A percentile compares a stretch with the other conserved stretches of the same genome.
Evolutionary conservation across 352 stramenopile species (phyloP).

Genomic region (Discostella stelligera): DNA sequence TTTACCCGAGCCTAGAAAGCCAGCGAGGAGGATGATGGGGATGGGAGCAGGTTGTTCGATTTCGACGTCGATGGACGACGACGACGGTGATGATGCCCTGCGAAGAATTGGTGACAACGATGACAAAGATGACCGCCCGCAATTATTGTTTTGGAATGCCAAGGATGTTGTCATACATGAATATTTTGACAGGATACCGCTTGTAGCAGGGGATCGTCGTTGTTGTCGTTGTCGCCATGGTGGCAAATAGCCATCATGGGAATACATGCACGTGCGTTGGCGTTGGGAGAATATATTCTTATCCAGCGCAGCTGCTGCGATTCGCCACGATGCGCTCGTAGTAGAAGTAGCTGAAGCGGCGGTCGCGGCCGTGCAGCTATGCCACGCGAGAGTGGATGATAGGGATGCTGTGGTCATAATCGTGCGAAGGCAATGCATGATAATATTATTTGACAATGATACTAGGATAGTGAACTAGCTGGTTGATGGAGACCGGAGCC

Average conservation of each 20-base stretch:
- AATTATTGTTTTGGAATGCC: not conserved
- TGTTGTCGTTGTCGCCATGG: not conserved
- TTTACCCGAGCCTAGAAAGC: constrained; percentile 93
- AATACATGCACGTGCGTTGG: not conserved
- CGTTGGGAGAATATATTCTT: not conserved
- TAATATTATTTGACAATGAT: no score
- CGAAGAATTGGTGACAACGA: not conserved
- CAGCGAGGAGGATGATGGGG: constrained; percentile 90
- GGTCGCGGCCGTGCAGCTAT: not conserved
- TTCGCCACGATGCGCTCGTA: no score
- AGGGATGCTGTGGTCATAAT: constrained; percentile 10
- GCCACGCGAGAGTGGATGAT: constrained; percentile 2
- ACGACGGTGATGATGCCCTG: not conserved
- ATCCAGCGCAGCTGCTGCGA: no score
- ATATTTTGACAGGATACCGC: no score
- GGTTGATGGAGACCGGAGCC: no score
- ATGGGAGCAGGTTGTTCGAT: constrained; percentile 41
- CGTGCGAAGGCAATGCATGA: constrained; percentile 18
- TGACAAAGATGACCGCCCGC: not conserved
- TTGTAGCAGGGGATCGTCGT: not conserved
- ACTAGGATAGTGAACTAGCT: no score
- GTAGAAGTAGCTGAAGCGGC: not conserved
- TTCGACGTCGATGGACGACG: not conserved
- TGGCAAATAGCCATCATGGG: not conserved
- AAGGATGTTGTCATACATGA: not conserved